Conservation (phyloP, 192 early-diverging fungal genomes). For the Backusella mclennaniae region DNA sequence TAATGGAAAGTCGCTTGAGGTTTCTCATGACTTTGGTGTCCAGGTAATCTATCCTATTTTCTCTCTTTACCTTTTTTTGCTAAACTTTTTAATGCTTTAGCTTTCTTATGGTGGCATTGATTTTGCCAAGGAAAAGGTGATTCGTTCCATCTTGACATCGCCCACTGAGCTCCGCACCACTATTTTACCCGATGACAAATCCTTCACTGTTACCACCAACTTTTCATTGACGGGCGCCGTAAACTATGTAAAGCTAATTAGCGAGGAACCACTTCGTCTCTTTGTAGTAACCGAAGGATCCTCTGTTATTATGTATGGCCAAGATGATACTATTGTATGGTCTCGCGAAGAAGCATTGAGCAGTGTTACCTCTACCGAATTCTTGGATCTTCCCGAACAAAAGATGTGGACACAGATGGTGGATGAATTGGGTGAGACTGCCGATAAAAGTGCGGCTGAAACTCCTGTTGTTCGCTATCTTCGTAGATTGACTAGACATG, state of each 20-base stretch:
- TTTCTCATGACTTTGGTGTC: slow-evolving; percentile 8
- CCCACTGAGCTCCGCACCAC: not conserved
- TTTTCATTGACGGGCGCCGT: slow-evolving; percentile 23
- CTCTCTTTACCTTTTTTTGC: not conserved
- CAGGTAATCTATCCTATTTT: slow-evolving; percentile 3
- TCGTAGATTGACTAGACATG: slow-evolving; percentile 53
- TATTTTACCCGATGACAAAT: not conserved
- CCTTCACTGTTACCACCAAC: slow-evolving; percentile 14
- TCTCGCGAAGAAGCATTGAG: slow-evolving; percentile 85
- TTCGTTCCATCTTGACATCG: not conserved
- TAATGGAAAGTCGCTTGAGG: not conserved
- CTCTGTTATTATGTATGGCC: slow-evolving; percentile 52
- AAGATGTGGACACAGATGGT: slow-evolving; percentile 63
- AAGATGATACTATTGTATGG: slow-evolving; percentile 57
- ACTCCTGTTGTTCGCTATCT: slow-evolving; percentile 64
- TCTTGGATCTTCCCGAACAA: slow-evolving; percentile 82
- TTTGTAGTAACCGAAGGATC: slow-evolving; percentile 62
- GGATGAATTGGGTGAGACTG: slow-evolving; percentile 64
- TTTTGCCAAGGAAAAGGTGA: not conserved
- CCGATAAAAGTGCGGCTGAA: slow-evolving; percentile 38
- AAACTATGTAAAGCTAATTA: slow-evolving; percentile 20
- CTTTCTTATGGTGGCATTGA: slow-evolving; percentile 8
- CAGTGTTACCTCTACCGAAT: slow-evolving; percentile 61
- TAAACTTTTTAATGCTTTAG: not conserved
- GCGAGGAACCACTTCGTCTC: slow-evolving; percentile 33